Conservation (phyloP, 2,329 filamentous ascomycete species). For the Alternaria dauci region DNA sequence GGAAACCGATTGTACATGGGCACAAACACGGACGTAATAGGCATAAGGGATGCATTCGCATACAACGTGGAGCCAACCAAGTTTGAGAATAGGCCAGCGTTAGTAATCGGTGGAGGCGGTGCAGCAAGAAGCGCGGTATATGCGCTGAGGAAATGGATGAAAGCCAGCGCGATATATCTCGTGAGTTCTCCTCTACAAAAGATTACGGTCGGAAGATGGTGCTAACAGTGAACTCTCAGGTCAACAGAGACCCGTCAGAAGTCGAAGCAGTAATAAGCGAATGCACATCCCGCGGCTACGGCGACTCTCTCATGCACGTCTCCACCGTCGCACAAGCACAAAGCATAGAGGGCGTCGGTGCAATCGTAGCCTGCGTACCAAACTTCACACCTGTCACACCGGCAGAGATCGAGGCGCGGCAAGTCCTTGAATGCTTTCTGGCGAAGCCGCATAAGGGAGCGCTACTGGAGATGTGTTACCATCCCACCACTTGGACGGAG, state of each 20-base stretch:
- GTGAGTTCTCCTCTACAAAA: constrained; percentile 37
- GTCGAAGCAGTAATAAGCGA: constrained; percentile 72
- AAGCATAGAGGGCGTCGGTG: constrained; percentile 66
- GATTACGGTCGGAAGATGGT: background rate
- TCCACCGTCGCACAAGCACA: constrained; percentile 67
- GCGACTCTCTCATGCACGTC: constrained; percentile 68
- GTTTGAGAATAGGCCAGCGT: constrained; percentile 68
- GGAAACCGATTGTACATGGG: constrained; percentile 68
- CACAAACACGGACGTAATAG: constrained; percentile 83
- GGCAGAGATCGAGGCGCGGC: constrained; percentile 68
- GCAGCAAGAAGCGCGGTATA: constrained; percentile 82
- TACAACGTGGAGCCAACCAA: constrained; percentile 56
- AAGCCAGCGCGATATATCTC: constrained; percentile 74
- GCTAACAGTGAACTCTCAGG: constrained; percentile 6
- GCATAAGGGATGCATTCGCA: constrained; percentile 75
- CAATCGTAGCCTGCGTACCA: constrained; percentile 77
- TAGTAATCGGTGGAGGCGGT: constrained; percentile 80
- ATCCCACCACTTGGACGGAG: constrained; percentile 71
- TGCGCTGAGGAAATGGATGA: constrained; percentile 74
- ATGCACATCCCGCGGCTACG: constrained; percentile 67
- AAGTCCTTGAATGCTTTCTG: constrained; percentile 62
- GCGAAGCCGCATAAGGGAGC: constrained; percentile 66
- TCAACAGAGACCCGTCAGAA: constrained; percentile 75
- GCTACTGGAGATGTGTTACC: constrained; percentile 85
- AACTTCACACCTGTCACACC: constrained; percentile 74